phyloP scores from a whole-genome alignment of 805 yeast genomes.

The Candida cerambycidarum region DNA sequence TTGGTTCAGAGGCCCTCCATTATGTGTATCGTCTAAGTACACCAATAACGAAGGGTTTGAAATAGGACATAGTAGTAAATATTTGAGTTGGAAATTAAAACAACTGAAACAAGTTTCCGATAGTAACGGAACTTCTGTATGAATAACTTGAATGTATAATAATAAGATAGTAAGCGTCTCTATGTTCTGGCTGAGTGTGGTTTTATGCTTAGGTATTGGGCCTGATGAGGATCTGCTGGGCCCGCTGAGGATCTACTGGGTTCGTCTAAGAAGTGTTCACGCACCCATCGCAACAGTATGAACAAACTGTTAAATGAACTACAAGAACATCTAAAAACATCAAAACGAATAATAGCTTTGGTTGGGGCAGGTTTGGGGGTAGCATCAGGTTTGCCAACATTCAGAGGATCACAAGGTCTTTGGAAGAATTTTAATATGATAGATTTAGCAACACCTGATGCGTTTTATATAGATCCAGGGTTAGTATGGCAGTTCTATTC shows the following conservation, averaged over 20 bases:
- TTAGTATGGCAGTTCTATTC: constrained; percentile 90
- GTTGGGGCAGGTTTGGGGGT: constrained; percentile 86
- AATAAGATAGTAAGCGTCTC: too few species aligned
- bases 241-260: too few species aligned
- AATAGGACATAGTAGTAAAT: constrained; percentile 72
- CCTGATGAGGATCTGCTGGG: too few species aligned
- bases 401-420: constrained; percentile 67
- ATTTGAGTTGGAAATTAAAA: constrained; percentile 50
- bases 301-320: constrained; percentile 35
- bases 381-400: constrained; percentile 73
- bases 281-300: constrained; percentile 7
- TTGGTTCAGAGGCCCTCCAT: constrained; percentile 73
- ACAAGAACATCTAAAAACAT: constrained; percentile 47
- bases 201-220: too few species aligned
- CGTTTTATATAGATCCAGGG: constrained; percentile 78
- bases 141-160: too few species aligned
- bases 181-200: too few species aligned
- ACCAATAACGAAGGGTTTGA: constrained; percentile 25
- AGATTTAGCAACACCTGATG: constrained; percentile 90
- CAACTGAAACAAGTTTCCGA: too few species aligned
- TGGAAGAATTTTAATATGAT: constrained; percentile 79
- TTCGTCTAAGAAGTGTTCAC: too few species aligned
- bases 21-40: constrained; percentile 25
- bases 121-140: too few species aligned
- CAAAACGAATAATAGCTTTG: constrained; percentile 55